Base-by-base conservation (phyloP, 1,284 basidiomycete species). In the Sporisorium sorghi region DNA sequence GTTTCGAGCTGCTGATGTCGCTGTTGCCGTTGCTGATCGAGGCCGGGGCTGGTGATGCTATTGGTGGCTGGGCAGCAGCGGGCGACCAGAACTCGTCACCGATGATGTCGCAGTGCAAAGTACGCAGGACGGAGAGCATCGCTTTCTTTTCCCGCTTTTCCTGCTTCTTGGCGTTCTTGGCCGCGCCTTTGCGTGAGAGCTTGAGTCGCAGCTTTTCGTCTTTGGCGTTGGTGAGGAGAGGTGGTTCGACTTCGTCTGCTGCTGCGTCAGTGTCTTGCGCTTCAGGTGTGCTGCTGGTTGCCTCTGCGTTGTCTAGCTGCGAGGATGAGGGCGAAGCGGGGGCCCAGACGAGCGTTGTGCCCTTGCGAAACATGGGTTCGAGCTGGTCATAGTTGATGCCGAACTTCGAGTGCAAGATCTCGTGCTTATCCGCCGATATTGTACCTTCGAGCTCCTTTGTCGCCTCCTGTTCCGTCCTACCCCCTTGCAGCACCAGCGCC, bases 381-480 rank as follows among this genome's bases (percentile, higher is more conserved):
- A 95, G 83, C 14, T 87, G 86, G 76, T 93, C 95, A 82, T 99
- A 99, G 83, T 98, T 99, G 78, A 96, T 90, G 0, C 88, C 87
- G 79, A 94, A 98, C 8, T 87, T 87, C 7, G 88, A 87, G 85
- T 91, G 96, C 1, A 99, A 86, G 5, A 97, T 91, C 85, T 98
- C 94, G 78, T 98, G 90, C 86, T 98, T 99, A 67, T 92, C 89
- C 58, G 91, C 90, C 1, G 94, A 92, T 26, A 92, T 87, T 0
- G 94, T 96, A 0, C 94, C 93, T 91, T 97, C 75, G 0, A 79
- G 59, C 14, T 55, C 42, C 32, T 90, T 89, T 81, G 97, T 93
- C 0, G 95, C 95, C 74, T 97, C 89, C 4, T 89, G 88, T 1
- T 91, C 90, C 0, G 90, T 91, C 81, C 91, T 86, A 0, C 90